Conservation (phyloP, 1,139 yeast species). For the Eremothecium cymbalariae region DNA sequence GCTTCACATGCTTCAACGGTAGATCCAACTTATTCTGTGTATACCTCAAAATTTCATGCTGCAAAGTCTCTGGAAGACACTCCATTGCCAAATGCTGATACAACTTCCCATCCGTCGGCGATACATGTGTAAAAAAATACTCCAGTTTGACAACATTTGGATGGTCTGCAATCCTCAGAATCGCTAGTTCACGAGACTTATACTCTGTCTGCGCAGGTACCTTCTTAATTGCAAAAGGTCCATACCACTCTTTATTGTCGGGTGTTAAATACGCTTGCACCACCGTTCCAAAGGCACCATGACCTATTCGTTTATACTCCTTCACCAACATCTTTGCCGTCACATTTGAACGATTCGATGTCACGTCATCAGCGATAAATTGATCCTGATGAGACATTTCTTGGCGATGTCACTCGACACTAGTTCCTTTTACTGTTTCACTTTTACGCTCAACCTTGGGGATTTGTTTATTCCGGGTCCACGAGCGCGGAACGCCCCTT, state of each 20-base stretch:
- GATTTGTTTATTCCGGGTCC: constrained; percentile 2
- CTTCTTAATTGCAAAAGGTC: constrained; percentile 74
- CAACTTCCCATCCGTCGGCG: constrained; percentile 50
- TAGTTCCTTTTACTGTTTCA: not conserved
- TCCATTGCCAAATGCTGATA: constrained; percentile 82
- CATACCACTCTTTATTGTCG: constrained; percentile 46
- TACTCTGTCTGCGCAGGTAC: constrained; percentile 83
- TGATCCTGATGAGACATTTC: constrained; percentile 23
- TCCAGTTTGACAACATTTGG: constrained; percentile 67
- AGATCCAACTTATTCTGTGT: constrained; percentile 54
- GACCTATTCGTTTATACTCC: constrained; percentile 69
- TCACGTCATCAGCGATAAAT: constrained; percentile 51
- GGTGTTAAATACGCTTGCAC: constrained; percentile 53
- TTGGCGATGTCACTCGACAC: not conserved
- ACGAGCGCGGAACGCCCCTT: constrained; percentile 5
- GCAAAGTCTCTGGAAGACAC: constrained; percentile 72
- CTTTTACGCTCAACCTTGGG: constrained; percentile 3
- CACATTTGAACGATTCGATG: constrained; percentile 47
- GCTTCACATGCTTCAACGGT: constrained; percentile 66
- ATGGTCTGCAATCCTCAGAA: constrained; percentile 63
- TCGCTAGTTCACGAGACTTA: constrained; percentile 70
- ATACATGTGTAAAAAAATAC: constrained; percentile 55
- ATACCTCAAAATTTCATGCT: constrained; percentile 63
- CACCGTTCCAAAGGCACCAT: constrained; percentile 81
- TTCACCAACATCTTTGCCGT: constrained; percentile 57